Percentiles rank a stretch among this genome's conserved stretches.
Evolutionary conservation across 2,329 filamentous ascomycete species (phyloP).

Genomic region (Fusarium sp.): DNA sequence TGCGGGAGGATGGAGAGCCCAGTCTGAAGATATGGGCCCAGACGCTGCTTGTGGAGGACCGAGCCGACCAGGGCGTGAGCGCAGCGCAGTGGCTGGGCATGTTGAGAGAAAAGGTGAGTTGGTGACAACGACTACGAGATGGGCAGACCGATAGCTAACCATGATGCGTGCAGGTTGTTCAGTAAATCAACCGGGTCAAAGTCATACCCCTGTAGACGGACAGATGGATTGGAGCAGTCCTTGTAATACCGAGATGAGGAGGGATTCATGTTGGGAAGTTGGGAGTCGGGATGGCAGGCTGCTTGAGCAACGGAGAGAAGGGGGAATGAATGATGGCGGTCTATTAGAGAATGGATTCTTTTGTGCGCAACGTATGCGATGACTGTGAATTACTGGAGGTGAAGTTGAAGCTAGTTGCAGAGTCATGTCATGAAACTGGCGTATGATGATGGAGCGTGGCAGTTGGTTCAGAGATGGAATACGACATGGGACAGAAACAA

Average conservation of each 20-base stretch:
- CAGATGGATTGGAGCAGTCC: constrained; percentile 30
- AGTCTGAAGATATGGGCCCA: constrained; percentile 97
- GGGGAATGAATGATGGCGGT: constrained; percentile 38
- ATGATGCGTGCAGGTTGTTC: constrained; percentile 47
- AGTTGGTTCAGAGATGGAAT: neutral
- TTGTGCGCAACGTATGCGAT: constrained; percentile 16
- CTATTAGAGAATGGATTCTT: constrained; percentile 43
- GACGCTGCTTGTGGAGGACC: constrained; percentile 93
- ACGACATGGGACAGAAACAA: constrained; percentile 6
- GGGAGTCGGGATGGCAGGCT: constrained; percentile 40
- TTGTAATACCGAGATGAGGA: constrained; percentile 40
- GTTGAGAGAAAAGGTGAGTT: constrained; percentile 89
- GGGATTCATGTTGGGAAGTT: constrained; percentile 30
- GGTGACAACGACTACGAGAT: constrained; percentile 3
- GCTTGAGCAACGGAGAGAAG: constrained; percentile 31
- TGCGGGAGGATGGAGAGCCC: constrained; percentile 95
- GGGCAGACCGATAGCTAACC: constrained; percentile 23
- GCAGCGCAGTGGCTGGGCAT: constrained; percentile 93
- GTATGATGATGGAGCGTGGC: neutral
- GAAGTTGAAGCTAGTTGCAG: neutral
- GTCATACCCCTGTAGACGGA: constrained; percentile 32
- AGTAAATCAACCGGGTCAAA: constrained; percentile 42
- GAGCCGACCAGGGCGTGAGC: constrained; percentile 93
- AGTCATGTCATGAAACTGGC: constrained; percentile 3
- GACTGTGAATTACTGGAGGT: constrained; percentile 1